Evolutionary conservation across 768 basidiomycete species (phyloP).

Genomic region (Dictyophora rubrovolvata): DNA sequence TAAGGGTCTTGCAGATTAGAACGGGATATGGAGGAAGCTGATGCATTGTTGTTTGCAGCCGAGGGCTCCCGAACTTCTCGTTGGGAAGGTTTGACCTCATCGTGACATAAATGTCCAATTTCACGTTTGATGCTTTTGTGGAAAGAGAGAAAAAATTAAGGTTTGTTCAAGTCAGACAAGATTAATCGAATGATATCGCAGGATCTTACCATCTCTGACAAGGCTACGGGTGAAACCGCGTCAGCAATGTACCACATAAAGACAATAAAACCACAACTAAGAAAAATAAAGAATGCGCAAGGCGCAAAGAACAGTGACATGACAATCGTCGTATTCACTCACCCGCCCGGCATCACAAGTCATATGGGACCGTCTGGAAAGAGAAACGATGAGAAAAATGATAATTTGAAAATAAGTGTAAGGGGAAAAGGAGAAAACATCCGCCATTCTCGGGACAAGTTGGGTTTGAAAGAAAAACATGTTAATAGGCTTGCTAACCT

Average conservation of each 20-base stretch:
- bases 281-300: not conserved
- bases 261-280: constrained; percentile 5
- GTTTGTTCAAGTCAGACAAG: not conserved
- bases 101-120: constrained; percentile 90
- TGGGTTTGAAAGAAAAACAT: not conserved
- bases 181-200: not conserved
- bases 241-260: not conserved
- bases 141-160: constrained; percentile 9
- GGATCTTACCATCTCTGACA: constrained; percentile 82
- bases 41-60: constrained; percentile 11
- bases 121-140: constrained; percentile 79
- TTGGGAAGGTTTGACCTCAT: constrained; percentile 42
- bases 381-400: not conserved
- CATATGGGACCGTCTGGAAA: constrained; percentile 13
- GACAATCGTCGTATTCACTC: not conserved
- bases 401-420: constrained; percentile 32
- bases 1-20: not conserved
- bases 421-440: not conserved
- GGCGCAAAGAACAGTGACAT: not conserved
- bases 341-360: constrained; percentile 16
- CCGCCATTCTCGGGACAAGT: not conserved
- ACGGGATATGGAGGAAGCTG: not conserved
- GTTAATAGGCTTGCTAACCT: constrained; percentile 61
- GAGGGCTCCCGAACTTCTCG: constrained; percentile 7
- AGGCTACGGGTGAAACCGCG: constrained; percentile 29